Evolutionary conservation across 331 rosid genomes (phyloP).

Genomic region (Rosa hybrid): DNA sequence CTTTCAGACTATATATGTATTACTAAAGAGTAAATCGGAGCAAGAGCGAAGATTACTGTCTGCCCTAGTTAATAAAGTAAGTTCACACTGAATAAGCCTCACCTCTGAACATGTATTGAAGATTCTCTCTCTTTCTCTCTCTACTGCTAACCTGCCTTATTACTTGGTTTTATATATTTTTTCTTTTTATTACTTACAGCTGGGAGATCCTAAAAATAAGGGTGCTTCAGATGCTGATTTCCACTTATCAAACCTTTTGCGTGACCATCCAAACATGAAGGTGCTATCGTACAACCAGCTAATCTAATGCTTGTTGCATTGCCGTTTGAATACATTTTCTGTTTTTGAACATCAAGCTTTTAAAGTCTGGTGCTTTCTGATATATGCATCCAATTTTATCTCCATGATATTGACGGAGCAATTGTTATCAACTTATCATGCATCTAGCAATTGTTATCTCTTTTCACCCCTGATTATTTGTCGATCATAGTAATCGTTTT

Average conservation of each 20-base stretch:
- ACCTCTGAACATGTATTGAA: neutral
- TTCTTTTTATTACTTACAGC: constrained; percentile 45
- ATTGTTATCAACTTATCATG: neutral
- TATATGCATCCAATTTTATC: neutral
- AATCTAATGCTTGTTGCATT: neutral
- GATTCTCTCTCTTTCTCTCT: neutral
- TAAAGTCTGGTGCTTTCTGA: neutral
- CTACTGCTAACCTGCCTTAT: constrained; percentile 10
- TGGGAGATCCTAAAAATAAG: constrained; percentile 93
- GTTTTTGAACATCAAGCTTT: neutral
- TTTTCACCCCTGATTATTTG: neutral
- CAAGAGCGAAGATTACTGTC: constrained; percentile 89
- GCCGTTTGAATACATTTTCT: neutral
- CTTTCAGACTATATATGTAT: constrained; percentile 66
- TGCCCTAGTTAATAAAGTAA: constrained; percentile 90
- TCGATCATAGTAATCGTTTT: neutral
- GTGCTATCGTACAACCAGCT: constrained; percentile 29
- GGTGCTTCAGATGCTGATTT: constrained; percentile 93
- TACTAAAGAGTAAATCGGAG: constrained; percentile 90
- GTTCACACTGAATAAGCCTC: constrained; percentile 25
- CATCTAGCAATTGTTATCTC: neutral
- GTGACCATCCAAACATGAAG: constrained; percentile 98
- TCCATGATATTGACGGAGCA: neutral
- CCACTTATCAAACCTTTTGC: constrained; percentile 83
- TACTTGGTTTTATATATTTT: neutral